A percentile compares a stretch with the other conserved stretches of the same genome.
Conservation (phyloP, 306 rosid species). For the Medicago lupulina region DNA sequence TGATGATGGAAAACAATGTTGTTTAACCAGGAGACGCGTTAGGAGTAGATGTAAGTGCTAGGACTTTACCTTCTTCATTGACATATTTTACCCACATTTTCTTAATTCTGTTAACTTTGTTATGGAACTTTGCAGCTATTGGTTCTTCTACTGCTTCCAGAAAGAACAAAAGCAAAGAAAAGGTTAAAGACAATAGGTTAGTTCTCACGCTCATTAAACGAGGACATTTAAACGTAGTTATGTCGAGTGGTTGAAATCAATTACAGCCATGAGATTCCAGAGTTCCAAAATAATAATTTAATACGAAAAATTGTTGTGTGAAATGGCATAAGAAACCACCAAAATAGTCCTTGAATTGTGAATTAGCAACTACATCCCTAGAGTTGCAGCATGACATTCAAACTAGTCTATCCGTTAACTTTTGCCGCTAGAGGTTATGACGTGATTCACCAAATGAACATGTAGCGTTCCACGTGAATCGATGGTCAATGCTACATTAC, state of each 20-base stretch:
- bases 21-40: slow-evolving; percentile 50
- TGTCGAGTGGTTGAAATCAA: neutral
- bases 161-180: slow-evolving; percentile 60
- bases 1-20: slow-evolving; percentile 44
- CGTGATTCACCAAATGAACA: too few relatives aligned
- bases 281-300: slow-evolving; percentile 7
- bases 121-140: slow-evolving; percentile 58
- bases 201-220: slow-evolving; percentile 20
- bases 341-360: too few relatives aligned
- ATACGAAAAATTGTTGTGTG: neutral
- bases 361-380: too few relatives aligned
- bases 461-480: too few relatives aligned
- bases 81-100: neutral
- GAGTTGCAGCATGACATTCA: too few relatives aligned
- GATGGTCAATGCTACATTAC: too few relatives aligned
- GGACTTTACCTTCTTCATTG: slow-evolving; percentile 24
- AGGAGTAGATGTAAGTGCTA: slow-evolving; percentile 72
- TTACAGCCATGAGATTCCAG: slow-evolving; percentile 21
- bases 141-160: slow-evolving; percentile 56
- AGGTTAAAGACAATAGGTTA: slow-evolving; percentile 68
- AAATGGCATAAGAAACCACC: too few relatives aligned
- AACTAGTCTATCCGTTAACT: too few relatives aligned
- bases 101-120: neutral
- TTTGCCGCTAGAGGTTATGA: too few relatives aligned
- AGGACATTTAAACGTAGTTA: neutral